These are phyloP conservation scores for Paspalum notatum DNA, from an alignment of 176 grass and related monocot genomes.

Conservation along the genomic window DNA sequence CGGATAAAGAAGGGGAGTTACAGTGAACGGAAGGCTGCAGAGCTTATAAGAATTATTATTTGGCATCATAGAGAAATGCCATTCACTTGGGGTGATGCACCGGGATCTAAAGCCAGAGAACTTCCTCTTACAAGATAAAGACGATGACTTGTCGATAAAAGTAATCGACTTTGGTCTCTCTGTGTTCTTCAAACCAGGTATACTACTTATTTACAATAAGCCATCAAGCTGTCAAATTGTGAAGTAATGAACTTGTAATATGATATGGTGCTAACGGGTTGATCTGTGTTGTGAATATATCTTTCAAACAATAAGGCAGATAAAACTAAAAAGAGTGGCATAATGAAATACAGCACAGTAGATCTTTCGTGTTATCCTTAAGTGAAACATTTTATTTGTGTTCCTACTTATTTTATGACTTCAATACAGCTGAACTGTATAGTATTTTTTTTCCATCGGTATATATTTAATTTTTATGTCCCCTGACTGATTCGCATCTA, in stretches of 20 bases:
- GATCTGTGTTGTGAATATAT: neutral
- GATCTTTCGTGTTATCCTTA: neutral
- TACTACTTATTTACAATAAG: neutral
- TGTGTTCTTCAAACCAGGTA: conserved; percentile 77
- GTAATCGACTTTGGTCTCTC: conserved; percentile 82
- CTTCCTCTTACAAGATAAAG: conserved; percentile 63
- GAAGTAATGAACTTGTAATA: neutral
- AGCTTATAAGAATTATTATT: conserved; percentile 74
- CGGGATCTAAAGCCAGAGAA: conserved; percentile 84
- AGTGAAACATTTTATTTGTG: conserved; percentile 6
- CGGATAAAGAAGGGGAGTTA: conserved; percentile 53
- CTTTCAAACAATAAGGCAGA: neutral
- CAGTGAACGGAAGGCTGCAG: conserved; percentile 69
- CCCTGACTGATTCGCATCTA: neutral
- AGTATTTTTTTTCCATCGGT: conserved; percentile 1
- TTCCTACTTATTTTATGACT: neutral
- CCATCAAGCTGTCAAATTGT: neutral
- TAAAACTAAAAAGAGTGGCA: neutral
- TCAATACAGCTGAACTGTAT: neutral
- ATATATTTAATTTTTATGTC: neutral
- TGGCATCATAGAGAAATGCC: conserved; percentile 57
- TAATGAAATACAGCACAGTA: neutral
- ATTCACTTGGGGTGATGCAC: conserved; percentile 83
- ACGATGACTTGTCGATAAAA: conserved; percentile 72
- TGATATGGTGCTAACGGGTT: neutral